A percentile compares a stretch with the other conserved stretches of the same genome.
Conservation (phyloP, 352 stramenopile genomes). For the Peronospora belbahrii region DNA sequence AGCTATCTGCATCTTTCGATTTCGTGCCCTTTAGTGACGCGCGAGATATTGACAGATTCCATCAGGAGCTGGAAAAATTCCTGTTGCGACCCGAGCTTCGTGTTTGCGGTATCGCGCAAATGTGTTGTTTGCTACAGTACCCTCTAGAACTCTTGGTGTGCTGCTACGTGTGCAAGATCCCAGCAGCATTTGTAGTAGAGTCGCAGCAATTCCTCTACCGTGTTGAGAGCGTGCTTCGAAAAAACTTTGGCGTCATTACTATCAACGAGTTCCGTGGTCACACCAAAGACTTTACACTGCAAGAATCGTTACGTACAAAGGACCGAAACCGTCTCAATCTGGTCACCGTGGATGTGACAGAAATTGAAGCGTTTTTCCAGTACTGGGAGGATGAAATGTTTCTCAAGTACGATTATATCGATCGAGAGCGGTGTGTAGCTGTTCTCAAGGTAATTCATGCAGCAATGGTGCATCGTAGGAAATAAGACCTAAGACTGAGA, state of each 20-base stretch:
- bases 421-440: slow-evolving; percentile 20
- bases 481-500: neutral
- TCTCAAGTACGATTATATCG: slow-evolving; percentile 43
- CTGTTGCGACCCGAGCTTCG: slow-evolving; percentile 12
- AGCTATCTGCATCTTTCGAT: slow-evolving; percentile 26
- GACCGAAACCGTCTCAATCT: neutral
- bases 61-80: slow-evolving; percentile 18
- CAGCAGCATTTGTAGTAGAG: slow-evolving; percentile 1
- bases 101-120: slow-evolving; percentile 14
- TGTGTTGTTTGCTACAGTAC: slow-evolving; percentile 33
- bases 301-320: neutral
- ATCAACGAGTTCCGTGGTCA: neutral
- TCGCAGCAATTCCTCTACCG: slow-evolving; percentile 22
- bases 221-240: slow-evolving; percentile 6
- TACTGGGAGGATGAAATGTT: slow-evolving; percentile 36
- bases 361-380: slow-evolving; percentile 23
- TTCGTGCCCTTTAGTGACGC: slow-evolving; percentile 3
- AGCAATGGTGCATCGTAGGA: neutral
- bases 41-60: slow-evolving; percentile 12
- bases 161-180: slow-evolving; percentile 29
- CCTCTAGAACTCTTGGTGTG: slow-evolving; percentile 37
- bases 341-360: slow-evolving; percentile 4
- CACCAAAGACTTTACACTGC: neutral
- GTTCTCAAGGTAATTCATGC: slow-evolving; percentile 15
- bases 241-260: neutral